Evolutionary conservation across 257 asterid genomes (phyloP).

Genomic region (Salvia miltiorrhiza): DNA sequence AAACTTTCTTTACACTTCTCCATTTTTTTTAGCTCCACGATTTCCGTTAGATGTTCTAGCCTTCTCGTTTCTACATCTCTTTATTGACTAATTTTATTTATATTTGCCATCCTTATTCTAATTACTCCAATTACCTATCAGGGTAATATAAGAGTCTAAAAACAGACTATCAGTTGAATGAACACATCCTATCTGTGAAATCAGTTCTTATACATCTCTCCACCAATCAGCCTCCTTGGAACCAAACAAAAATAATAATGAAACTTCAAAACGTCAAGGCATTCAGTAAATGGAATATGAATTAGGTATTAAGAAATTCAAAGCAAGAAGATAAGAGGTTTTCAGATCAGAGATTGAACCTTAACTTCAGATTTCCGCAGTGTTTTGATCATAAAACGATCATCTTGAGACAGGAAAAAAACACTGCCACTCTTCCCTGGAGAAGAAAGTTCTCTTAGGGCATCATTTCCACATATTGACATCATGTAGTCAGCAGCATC

Average conservation of each 20-base stretch:
- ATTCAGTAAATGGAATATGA: not conserved
- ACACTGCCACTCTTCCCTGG: slow-evolving; percentile 99
- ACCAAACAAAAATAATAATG: not conserved
- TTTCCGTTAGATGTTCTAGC: not conserved
- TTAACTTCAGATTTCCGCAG: slow-evolving; percentile 93
- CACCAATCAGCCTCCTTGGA: not conserved
- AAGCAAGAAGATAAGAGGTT: slow-evolving; percentile 17
- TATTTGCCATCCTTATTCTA: not conserved
- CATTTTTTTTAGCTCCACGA: not conserved
- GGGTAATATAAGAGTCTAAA: not conserved
- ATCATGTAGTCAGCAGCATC: slow-evolving; percentile 99
- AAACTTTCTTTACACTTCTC: not conserved
- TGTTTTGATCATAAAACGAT: slow-evolving; percentile 96
- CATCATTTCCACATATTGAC: slow-evolving; percentile 97
- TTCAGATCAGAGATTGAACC: slow-evolving; percentile 43
- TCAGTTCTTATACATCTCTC: not conserved
- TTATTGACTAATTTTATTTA: not conserved
- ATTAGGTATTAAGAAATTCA: slow-evolving; percentile 10
- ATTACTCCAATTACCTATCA: not conserved
- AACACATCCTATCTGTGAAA: not conserved
- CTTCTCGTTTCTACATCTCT: not conserved
- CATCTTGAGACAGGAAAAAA: slow-evolving; percentile 93
- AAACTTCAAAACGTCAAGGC: not conserved
- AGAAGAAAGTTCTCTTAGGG: slow-evolving; percentile 94
- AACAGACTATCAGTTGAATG: not conserved